Evolutionary conservation across 495 filamentous ascomycete genomes (phyloP), one percentile per base, ranked within the genome.

Genomic region (Lineolata rhizophorae): DNA sequence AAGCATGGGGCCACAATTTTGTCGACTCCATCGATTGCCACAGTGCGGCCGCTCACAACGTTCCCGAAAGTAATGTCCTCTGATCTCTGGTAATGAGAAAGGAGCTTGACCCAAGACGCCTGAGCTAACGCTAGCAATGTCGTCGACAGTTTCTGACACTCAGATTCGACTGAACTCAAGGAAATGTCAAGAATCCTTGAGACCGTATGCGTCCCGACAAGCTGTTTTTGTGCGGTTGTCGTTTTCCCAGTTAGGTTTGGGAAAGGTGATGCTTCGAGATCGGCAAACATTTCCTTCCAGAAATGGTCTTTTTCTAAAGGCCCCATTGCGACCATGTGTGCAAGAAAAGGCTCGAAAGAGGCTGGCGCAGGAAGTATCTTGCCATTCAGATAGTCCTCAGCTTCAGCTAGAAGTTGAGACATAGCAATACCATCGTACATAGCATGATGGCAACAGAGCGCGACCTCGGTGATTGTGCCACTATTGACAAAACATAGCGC

Each of bases 1-100:
- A 92, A 87, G 45, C 80, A 81, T 1, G 84, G 84, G 1, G 76
- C 72, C 14, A 91, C 64, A 5, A 92, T 67, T 3, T 67, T 57
- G 9, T 79, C 65, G 18, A 85, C 58, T 3, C 61, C 59, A 15
- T 73, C 60, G 13, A 81, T 44, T 2, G 70, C 51, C 8, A 76
- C 42, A 0, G 67, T 70, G 20, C 80, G 66, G 1, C 80, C 81
- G 41, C 65, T 78, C 33, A 80, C 64, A 4, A 87, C 70, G 40
- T 69, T 82, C 0, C 80, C 80, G 34, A 90, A 87, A 51, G 76
- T 83, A n/a, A 90, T 40, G 39, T 87, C 78, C 0, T 45, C 35
- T 18, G 57, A 56, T 2, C 56, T 42, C 20, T 65, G 53, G 25
- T 64, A 52, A 1, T 59, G 45, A 0, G 63, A 49, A 1, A 90